Base-by-base conservation (phyloP, 2,329 filamentous ascomycete species). In the Pestalotiopsis sp. region DNA sequence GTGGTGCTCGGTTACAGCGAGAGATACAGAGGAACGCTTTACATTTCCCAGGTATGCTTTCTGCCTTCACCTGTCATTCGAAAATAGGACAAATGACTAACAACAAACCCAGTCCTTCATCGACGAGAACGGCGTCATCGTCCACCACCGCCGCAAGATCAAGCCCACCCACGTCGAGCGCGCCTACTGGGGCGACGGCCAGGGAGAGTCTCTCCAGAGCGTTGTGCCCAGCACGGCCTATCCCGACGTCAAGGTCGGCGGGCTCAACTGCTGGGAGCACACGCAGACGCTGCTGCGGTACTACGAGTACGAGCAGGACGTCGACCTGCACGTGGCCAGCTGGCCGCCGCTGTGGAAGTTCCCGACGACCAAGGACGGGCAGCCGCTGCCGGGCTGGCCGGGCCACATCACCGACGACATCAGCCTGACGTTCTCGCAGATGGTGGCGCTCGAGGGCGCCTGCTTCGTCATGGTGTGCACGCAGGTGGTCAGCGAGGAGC, bases 151-250 rank as follows among this genome's bases (percentile, higher is more conserved):
- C 45, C 82, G 83, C 61, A 86, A 85, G 75, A 85, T 85, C 73
- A 86, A 86, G 79, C 84, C 84, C 0, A 85, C 84, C 1, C 83
- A 85, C 68, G 77, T 85, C 57, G 83, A 85, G 74, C 80, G 82
- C 58, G 77, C 81, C 3, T 78, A 82, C 59, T 89, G 86, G 73
- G 87, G 87, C 1, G 87, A 89, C 62, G 87, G 86, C 2, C 82
- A 86, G 1, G 87, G 85, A 2, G 85, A 89, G 49, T 86, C 86
- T 23, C 85, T 87, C 60, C 81, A 82, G 69, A 84, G 83, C 59
- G 87, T 89, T 0, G 81, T 83, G 5, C 80, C 85, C 20, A 52
- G 45, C 45, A 52, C 45, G 7, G n/a, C 14, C 56, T 83, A 83
- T 0, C 79, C 81, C 0, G 83, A 86, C 62, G 86, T 85, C 2